These are phyloP conservation scores for Yamadazyma aaseri DNA, from an alignment of 1,139 yeast species.

Conservation along the genomic window DNA sequence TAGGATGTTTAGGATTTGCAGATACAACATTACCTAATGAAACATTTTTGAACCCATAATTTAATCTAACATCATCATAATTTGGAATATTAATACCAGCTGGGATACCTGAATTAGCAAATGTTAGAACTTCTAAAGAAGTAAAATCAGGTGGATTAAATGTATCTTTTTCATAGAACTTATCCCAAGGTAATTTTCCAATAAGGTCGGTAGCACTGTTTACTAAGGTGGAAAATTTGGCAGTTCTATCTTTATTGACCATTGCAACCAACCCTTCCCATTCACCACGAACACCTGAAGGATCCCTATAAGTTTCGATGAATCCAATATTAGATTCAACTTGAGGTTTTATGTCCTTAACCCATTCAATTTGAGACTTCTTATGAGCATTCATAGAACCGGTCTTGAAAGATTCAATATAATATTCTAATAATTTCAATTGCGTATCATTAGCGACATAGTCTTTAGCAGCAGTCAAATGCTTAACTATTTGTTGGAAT, in stretches of 20 bases:
- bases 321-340: conserved; percentile 89
- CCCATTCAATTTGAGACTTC: conserved; percentile 83
- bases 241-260: conserved; percentile 84
- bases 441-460: conserved; percentile 76
- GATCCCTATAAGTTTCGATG: conserved; percentile 90
- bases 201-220: conserved; percentile 64
- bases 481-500: conserved; percentile 56
- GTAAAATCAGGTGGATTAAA: conserved; percentile 92
- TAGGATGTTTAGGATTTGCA: conserved; percentile 62
- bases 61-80: conserved; percentile 83
- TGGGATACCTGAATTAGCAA: conserved; percentile 87
- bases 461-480: conserved; percentile 55
- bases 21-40: conserved; percentile 82
- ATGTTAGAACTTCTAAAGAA: conserved; percentile 82
- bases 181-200: conserved; percentile 71
- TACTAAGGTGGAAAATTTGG: conserved; percentile 71
- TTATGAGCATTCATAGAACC: conserved; percentile 88
- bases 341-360: conserved; percentile 76
- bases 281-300: conserved; percentile 89
- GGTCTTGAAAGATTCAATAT: conserved; percentile 68
- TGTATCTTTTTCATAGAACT: conserved; percentile 72
- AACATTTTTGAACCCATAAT: conserved; percentile 83
- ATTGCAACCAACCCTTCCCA: conserved; percentile 95
- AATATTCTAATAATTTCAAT: conserved; percentile 58
- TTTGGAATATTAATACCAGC: conserved; percentile 93